These are phyloP conservation scores for Aechmea fasciata DNA, from an alignment of 176 grass and related monocot species.

Conservation along the genomic window DNA sequence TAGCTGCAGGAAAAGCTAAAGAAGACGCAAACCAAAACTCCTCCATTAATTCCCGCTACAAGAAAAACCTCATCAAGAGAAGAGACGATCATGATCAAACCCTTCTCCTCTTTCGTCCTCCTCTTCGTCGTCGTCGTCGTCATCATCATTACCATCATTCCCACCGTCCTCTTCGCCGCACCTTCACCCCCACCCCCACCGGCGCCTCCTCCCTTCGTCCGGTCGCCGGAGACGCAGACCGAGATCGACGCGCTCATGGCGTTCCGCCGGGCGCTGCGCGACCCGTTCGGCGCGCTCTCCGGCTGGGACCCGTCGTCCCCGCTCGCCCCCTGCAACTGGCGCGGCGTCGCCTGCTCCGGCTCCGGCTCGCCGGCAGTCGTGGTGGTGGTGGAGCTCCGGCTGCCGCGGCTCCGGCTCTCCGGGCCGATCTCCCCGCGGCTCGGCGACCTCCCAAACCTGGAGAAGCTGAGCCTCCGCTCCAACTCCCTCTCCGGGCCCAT, in stretches of 20 bases:
- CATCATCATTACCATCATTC: conserved; percentile 26
- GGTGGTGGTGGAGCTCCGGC: conserved; percentile 58
- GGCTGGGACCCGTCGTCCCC: conserved; percentile 45
- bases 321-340: conserved; percentile 75
- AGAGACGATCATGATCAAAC: too few relatives aligned
- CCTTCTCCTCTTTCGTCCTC: neutral
- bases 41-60: too few relatives aligned
- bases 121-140: conserved; percentile 6
- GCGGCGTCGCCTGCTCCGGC: conserved; percentile 58
- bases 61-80: too few relatives aligned
- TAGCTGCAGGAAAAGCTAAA: too few relatives aligned
- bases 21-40: too few relatives aligned
- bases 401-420: conserved; percentile 62
- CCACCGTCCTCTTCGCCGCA: conserved; percentile 20
- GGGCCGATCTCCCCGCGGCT: conserved; percentile 58
- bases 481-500: conserved; percentile 66
- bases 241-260: conserved; percentile 65
- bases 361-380: too few relatives aligned
- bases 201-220: conserved; percentile 16
- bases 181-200: neutral
- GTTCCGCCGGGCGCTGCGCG: conserved; percentile 42
- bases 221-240: conserved; percentile 35
- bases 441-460: conserved; percentile 41
- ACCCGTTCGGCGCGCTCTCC: conserved; percentile 58
- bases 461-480: conserved; percentile 76